Evolutionary conservation across 345 rosid genomes (phyloP).

Genomic region (Eucalyptus decipiens): DNA sequence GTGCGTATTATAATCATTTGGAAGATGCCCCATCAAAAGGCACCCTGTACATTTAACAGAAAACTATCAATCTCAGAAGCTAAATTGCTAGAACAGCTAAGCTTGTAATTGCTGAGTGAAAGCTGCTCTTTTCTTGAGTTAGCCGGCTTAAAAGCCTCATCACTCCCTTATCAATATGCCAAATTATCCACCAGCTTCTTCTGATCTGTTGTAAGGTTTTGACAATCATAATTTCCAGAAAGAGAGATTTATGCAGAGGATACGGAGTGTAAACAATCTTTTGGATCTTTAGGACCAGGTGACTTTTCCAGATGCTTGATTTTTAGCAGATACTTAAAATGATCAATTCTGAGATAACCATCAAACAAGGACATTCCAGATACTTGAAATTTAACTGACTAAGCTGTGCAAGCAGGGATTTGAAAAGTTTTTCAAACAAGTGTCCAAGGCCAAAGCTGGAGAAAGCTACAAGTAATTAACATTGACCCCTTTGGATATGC

Average conservation of each 20-base stretch:
- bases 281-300: neutral
- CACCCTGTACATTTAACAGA: too few species aligned
- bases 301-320: neutral
- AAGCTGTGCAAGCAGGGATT: neutral
- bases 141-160: too few species aligned
- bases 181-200: too few species aligned
- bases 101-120: too few species aligned
- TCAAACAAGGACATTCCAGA: neutral
- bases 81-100: too few species aligned
- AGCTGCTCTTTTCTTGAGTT: too few species aligned
- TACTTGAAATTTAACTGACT: neutral
- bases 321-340: neutral
- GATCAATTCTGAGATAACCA: neutral
- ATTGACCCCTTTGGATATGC: neutral
- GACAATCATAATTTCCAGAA: too few species aligned
- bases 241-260: neutral
- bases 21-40: too few species aligned
- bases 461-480: neutral
- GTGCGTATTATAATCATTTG: too few species aligned
- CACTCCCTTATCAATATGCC: too few species aligned
- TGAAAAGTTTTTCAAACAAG: neutral
- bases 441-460: neutral
- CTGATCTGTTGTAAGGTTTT: too few species aligned
- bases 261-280: neutral
- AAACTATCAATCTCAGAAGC: too few species aligned